A percentile compares a stretch with the other conserved stretches of the same genome.
Conservation (phyloP, 2,329 filamentous ascomycete genomes). For the Aspergillus thermomutatus region DNA sequence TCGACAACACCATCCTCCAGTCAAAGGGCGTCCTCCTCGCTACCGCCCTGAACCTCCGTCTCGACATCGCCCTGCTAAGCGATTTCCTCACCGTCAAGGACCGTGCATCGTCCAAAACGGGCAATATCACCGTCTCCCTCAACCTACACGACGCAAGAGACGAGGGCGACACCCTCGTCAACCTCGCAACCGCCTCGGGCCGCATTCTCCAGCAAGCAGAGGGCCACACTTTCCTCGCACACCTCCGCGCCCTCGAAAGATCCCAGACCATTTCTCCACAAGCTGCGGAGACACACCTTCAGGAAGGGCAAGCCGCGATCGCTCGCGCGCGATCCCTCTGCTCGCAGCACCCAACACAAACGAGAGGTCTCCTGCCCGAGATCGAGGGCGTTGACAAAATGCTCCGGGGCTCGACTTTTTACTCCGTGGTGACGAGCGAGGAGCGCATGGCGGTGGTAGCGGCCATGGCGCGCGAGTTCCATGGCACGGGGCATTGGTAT, state of each 20-base stretch:
- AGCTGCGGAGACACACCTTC: constrained; percentile 2
- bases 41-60: constrained; percentile 45
- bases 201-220: constrained; percentile 48
- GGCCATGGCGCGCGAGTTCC: constrained; percentile 53
- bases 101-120: neutral
- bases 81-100: constrained; percentile 37
- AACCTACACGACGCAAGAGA: constrained; percentile 34
- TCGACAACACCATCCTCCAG: constrained; percentile 32
- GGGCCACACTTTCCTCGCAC: constrained; percentile 50
- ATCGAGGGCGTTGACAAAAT: constrained; percentile 47
- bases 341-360: constrained; percentile 23
- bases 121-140: constrained; percentile 4
- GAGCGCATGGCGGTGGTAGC: constrained; percentile 51
- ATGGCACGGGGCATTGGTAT: constrained; percentile 51
- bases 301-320: constrained; percentile 8
- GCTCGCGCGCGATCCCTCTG: constrained; percentile 29
- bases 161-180: constrained; percentile 43
- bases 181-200: constrained; percentile 32
- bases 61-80: constrained; percentile 47
- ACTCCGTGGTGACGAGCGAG: constrained; percentile 46
- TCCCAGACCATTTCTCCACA: neutral
- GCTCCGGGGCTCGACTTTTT: constrained; percentile 48
- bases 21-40: constrained; percentile 43
- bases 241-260: constrained; percentile 47
- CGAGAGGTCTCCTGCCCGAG: constrained; percentile 40